Evolutionary conservation across 257 asterid genomes (phyloP), one percentile per base, ranked within the genome.

Genomic region (Jacaranda mimosifolia): DNA sequence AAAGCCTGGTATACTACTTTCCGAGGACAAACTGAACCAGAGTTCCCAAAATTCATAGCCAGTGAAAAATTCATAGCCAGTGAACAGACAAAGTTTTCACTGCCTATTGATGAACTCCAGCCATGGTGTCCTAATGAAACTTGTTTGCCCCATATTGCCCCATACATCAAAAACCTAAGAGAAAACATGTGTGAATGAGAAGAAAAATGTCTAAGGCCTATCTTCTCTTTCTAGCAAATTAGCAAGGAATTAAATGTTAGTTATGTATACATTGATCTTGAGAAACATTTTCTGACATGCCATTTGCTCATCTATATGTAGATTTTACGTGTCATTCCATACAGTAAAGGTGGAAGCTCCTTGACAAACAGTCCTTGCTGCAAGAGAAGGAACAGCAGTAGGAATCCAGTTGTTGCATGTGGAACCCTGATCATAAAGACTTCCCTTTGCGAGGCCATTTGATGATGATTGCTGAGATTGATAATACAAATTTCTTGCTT

Each of bases 41-140:
- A 89, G 91, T 82, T 88, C 96, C 86, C 97, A 91, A 91, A 93
- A 93, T 86, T 85, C 89, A 89, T 84, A 89, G 92, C 91, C 89
- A 67, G 52, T 40, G 72, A 35, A 42, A 91, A 93, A 93, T 86
- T 85, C 89, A 89, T 84, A 89, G 92, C 91, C 89, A 67, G 52
- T 40, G 72, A 35, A 42, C 46, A 42, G 9, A 42, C 46, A 6
- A 6, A 38, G 32, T 53, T 72, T 14, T 72, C 80, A 80, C 72
- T 51, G 86, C 87, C 96, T 89, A 91, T 80, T 77, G 80, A 86
- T 79, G 87, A 92, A 92, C 92, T 84, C 84, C 72, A 72, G 83
- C 75, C 52, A 42, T 42, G 9, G 46, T 58, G 71, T 78, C 85
- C 86, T 74, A 42, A 77, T 42, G 9, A 48, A 48, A 42, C 46